Percentiles rank a stretch among this genome's conserved stretches.
Evolutionary conservation across 2,329 filamentous ascomycete genomes (phyloP).

Genomic region (Hypoxylon sp.): DNA sequence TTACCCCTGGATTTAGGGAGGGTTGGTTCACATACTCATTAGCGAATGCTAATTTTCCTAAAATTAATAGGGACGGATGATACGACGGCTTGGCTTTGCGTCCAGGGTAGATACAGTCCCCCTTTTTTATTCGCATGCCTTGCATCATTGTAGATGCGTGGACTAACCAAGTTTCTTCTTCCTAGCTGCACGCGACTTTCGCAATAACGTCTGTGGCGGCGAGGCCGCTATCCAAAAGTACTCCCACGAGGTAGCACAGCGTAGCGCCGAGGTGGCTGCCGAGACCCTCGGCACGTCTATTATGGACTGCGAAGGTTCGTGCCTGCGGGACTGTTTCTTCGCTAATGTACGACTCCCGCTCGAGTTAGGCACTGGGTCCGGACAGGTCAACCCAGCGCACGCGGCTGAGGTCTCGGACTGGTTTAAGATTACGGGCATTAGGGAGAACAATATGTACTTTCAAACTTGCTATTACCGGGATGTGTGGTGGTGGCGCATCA

Average conservation of each 20-base stretch:
- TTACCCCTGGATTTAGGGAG: not conserved
- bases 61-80: constrained; percentile 68
- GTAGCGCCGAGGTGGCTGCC: constrained; percentile 66
- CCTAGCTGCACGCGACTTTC: constrained; percentile 71
- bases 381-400: constrained; percentile 54
- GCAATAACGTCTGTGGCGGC: constrained; percentile 68
- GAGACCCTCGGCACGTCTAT: constrained; percentile 70
- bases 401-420: constrained; percentile 60
- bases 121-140: not conserved
- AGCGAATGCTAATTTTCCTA: constrained; percentile 68
- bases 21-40: not conserved
- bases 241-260: constrained; percentile 63
- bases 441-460: constrained; percentile 68
- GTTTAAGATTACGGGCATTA: constrained; percentile 59
- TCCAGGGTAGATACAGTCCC: constrained; percentile 53
- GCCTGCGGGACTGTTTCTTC: constrained; percentile 65
- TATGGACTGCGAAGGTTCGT: constrained; percentile 63
- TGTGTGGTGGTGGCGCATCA: constrained; percentile 73
- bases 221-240: constrained; percentile 71
- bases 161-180: not conserved
- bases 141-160: not conserved
- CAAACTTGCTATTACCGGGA: constrained; percentile 68
- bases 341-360: constrained; percentile 71
- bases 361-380: constrained; percentile 28
- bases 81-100: constrained; percentile 70